These are phyloP conservation scores for Chlorella sp. DNA, from an alignment of 139 green algal genomes.

Conservation along the genomic window DNA sequence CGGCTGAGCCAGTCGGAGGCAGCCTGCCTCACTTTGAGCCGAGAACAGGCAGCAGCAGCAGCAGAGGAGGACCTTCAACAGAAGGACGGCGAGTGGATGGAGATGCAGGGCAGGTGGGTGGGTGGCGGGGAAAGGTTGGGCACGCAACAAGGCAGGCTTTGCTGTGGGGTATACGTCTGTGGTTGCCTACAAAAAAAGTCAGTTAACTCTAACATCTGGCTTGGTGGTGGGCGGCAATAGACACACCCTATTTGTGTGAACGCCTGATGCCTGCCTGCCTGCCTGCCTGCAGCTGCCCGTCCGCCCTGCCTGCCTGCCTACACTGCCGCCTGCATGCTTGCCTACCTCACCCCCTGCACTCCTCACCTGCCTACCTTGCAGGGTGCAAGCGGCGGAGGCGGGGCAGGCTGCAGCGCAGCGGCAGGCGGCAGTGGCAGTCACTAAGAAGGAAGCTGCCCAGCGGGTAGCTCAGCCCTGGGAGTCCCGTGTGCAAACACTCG, in stretches of 20 bases:
- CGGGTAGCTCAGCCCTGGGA: no score
- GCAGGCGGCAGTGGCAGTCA: not conserved
- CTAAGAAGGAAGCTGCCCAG: not conserved
- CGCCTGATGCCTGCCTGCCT: not conserved
- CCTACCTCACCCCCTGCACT: not conserved
- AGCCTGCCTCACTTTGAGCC: no score
- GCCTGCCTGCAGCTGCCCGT: not conserved
- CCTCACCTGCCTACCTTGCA: not conserved
- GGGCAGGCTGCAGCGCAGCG: not conserved
- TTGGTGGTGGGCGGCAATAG: no score
- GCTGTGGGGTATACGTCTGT: not conserved
- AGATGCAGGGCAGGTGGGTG: slow-evolving; percentile 3
- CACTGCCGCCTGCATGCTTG: not conserved
- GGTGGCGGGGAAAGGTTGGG: no score
- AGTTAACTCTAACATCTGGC: no score
- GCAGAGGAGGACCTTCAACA: not conserved
- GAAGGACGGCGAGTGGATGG: not conserved
- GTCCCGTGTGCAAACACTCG: not conserved
- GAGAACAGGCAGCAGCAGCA: not conserved
- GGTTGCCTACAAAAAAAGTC: no score
- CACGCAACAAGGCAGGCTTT: no score
- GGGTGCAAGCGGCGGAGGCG: not conserved
- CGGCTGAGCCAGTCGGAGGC: not conserved
- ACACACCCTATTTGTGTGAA: not conserved
- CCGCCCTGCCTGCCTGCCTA: not conserved